Conservation (phyloP, 1,284 basidiomycete species). For the Malassezia obtusa region DNA sequence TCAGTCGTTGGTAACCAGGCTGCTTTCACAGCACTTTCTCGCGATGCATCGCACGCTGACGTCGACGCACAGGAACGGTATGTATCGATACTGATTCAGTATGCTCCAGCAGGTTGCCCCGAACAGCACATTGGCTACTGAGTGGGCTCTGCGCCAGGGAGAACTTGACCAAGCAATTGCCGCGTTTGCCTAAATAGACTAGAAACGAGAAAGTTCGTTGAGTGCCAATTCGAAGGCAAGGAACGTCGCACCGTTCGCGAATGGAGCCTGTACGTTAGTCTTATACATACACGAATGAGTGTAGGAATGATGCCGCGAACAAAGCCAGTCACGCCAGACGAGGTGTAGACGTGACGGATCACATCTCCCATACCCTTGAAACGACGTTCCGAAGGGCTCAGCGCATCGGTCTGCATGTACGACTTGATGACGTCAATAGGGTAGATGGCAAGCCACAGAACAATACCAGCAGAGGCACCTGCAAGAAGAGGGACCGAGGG, state of each 20-base stretch:
- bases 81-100: neutral
- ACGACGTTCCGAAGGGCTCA: slow-evolving; percentile 52
- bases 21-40: neutral
- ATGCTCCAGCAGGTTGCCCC: neutral
- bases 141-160: slow-evolving; percentile 5
- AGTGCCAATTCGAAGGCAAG: slow-evolving; percentile 31
- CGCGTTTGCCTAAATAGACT: slow-evolving; percentile 1
- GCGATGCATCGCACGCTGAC: neutral
- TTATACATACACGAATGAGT: slow-evolving; percentile 59
- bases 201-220: slow-evolving; percentile 1
- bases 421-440: slow-evolving; percentile 11
- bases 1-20: slow-evolving; percentile 2
- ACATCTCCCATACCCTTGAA: slow-evolving; percentile 76
- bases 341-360: slow-evolving; percentile 65
- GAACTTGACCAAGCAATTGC: slow-evolving; percentile 13
- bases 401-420: slow-evolving; percentile 64
- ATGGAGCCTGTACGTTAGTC: slow-evolving; percentile 24
- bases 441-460: slow-evolving; percentile 18
- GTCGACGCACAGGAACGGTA: neutral
- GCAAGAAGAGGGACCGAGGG: slow-evolving; percentile 32
- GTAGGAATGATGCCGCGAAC: slow-evolving; percentile 81
- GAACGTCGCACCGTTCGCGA: slow-evolving; percentile 46
- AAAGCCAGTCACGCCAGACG: slow-evolving; percentile 75
- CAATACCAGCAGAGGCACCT: slow-evolving; percentile 31
- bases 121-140: neutral